These are phyloP conservation scores for Wallacemonas sp. DNA, from an alignment of 208 protist genomes.

Conservation along the genomic window DNA sequence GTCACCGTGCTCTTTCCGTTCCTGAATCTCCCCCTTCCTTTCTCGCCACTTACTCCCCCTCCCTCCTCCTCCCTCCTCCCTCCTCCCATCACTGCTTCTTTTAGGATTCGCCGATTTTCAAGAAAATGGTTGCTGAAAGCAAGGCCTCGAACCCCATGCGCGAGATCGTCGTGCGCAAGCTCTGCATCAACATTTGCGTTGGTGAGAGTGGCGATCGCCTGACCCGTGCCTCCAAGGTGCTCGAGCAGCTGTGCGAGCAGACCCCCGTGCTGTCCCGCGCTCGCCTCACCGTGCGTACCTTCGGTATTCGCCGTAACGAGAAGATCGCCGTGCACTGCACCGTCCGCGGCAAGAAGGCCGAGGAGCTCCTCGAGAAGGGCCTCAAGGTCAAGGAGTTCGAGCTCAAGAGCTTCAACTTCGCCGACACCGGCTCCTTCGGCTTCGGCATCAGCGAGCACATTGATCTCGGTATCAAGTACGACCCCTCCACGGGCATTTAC, in stretches of 20 bases:
- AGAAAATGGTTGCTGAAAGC: constrained; percentile 75
- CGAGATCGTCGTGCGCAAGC: constrained; percentile 98
- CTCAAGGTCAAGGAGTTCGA: constrained; percentile 99
- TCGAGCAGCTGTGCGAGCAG: constrained; percentile 99
- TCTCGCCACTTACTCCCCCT: constrained; percentile 6
- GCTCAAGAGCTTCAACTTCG: constrained; percentile 97
- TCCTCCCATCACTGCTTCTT: constrained; percentile 12
- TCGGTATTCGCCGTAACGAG: constrained; percentile 99
- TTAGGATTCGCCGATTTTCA: constrained; percentile 26
- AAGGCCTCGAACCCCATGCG: constrained; percentile 96
- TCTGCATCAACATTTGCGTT: constrained; percentile 99
- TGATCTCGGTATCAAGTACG: constrained; percentile 99
- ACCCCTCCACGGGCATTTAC: constrained; percentile 99
- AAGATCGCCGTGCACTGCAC: constrained; percentile 99
- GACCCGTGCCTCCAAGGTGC: constrained; percentile 98
- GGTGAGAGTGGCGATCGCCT: constrained; percentile 99
- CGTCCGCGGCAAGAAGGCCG: constrained; percentile 99
- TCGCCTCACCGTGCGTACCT: constrained; percentile 98
- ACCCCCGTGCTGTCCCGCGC: constrained; percentile 97
- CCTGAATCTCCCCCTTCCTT: background rate
- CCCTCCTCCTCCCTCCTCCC: background rate
- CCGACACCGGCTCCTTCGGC: constrained; percentile 98
- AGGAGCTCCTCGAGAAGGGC: constrained; percentile 98
- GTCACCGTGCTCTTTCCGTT: background rate
- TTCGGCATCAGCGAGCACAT: constrained; percentile 99